Conservation (phyloP, 192 early-diverging fungal species). For the Backusella tuberculispora region DNA sequence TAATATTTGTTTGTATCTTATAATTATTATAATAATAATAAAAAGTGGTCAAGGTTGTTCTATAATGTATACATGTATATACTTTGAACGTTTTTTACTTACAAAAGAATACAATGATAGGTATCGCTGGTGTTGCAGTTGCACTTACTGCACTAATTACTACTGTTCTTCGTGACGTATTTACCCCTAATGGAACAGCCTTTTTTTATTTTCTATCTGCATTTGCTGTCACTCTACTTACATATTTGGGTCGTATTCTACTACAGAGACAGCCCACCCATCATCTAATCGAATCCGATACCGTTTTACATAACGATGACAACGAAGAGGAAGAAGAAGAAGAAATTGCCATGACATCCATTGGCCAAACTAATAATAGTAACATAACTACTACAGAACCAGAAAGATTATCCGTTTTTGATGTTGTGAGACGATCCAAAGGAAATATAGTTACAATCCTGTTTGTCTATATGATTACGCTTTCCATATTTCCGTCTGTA, state of each 20-base stretch:
- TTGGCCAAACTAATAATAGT: not conserved
- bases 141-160: constrained; percentile 54
- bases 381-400: not conserved
- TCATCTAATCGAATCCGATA: not conserved
- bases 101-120: constrained; percentile 12
- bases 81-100: not conserved
- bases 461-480: constrained; percentile 66
- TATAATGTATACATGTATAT: not conserved
- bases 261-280: constrained; percentile 44
- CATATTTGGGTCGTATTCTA: constrained; percentile 45
- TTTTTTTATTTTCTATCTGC: constrained; percentile 57
- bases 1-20: not conserved
- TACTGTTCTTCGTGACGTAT: constrained; percentile 24
- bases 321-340: not conserved
- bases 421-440: constrained; percentile 26
- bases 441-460: constrained; percentile 53
- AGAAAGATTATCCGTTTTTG: not conserved
- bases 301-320: not conserved
- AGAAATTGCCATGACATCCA: not conserved
- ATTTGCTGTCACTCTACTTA: constrained; percentile 40
- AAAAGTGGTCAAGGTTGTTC: constrained; percentile 53
- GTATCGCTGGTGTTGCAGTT: constrained; percentile 68
- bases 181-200: constrained; percentile 37
- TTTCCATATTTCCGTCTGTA: constrained; percentile 75
- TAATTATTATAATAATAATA: not conserved